These are phyloP conservation scores for Cystobasidium sp. DNA, from an alignment of 1,284 basidiomycete species.

Conservation along the genomic window DNA sequence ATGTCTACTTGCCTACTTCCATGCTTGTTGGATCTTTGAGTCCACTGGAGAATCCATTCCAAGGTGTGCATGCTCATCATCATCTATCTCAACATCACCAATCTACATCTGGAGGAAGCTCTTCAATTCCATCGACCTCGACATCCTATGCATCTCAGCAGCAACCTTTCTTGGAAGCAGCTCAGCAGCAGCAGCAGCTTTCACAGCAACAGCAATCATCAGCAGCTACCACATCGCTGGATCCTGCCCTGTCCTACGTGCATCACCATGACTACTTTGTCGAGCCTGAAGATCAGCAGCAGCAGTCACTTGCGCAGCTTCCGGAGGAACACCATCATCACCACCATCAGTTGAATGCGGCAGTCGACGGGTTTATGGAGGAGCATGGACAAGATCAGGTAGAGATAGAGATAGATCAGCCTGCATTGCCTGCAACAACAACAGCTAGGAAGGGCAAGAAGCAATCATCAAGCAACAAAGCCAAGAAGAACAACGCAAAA, in stretches of 20 bases:
- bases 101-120: not conserved
- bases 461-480: not conserved
- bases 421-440: too few species aligned
- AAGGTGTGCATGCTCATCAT: not conserved
- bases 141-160: not conserved
- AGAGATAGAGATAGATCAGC: too few species aligned
- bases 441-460: not conserved
- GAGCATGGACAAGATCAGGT: too few species aligned
- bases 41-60: slow-evolving; percentile 39
- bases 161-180: too few species aligned
- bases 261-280: too few species aligned
- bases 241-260: not conserved
- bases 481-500: not conserved
- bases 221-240: not conserved
- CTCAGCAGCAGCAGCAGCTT: not conserved
- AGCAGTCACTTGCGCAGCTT: not conserved
- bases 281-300: not conserved
- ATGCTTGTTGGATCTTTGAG: slow-evolving; percentile 25
- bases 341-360: not conserved
- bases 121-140: not conserved
- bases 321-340: slow-evolving; percentile 2
- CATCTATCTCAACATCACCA: not conserved
- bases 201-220: not conserved
- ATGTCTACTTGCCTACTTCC: slow-evolving; percentile 11
- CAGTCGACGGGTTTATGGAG: not conserved